phyloP scores from a whole-genome alignment of 371 early-diverging fungal species.

The Dentiscutata heterogama region DNA sequence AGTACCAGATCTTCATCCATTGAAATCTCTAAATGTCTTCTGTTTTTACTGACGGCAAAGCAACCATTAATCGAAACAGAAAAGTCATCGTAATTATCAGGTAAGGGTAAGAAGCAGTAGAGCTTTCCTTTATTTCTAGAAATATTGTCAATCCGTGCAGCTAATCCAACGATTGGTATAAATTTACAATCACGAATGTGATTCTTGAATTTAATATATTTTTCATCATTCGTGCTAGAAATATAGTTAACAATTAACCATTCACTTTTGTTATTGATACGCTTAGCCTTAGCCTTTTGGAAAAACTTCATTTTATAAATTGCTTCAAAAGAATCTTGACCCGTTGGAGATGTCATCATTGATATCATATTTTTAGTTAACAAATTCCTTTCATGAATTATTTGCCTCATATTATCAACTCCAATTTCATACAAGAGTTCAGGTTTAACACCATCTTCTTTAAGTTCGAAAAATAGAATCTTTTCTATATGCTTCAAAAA shows the following conservation, averaged over 20 bases:
- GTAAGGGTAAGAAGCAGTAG: constrained; percentile 55
- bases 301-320: constrained; percentile 39
- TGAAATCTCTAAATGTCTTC: background rate
- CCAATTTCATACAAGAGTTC: constrained; percentile 48
- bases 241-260: constrained; percentile 51
- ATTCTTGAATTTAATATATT: constrained; percentile 39
- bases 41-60: constrained; percentile 48
- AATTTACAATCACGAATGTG: constrained; percentile 46
- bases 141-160: constrained; percentile 43
- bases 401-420: constrained; percentile 48
- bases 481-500: constrained; percentile 52
- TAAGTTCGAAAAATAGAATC: constrained; percentile 51
- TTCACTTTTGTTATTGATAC: background rate
- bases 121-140: constrained; percentile 43
- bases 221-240: constrained; percentile 44
- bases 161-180: constrained; percentile 54
- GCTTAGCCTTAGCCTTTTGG: constrained; percentile 38
- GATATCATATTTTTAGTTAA: constrained; percentile 20
- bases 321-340: constrained; percentile 34
- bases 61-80: constrained; percentile 53
- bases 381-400: constrained; percentile 30
- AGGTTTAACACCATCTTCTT: constrained; percentile 32
- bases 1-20: background rate
- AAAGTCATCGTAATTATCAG: constrained; percentile 50
- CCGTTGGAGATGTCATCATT: constrained; percentile 21